Base-by-base conservation (phyloP, 495 filamentous ascomycete species). In the Lentithecium fluviatile region DNA sequence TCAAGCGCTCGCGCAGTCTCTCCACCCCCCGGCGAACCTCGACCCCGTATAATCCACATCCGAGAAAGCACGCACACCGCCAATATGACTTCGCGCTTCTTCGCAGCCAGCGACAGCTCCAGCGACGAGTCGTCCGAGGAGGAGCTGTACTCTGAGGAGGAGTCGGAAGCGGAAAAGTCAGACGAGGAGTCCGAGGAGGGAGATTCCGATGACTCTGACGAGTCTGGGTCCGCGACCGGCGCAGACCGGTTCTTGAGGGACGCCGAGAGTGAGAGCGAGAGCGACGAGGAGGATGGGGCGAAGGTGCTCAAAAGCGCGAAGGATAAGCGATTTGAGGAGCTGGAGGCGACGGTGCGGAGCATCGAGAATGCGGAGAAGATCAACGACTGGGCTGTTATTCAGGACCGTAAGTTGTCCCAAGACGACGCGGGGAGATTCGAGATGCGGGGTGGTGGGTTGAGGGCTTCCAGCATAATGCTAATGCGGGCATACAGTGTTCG, bases 291-390 rank as follows among this genome's bases (percentile, higher is more conserved):
- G 59, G 89, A 90, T 45, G 82, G 83, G 57, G 84, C 85, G 52
- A 92, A 89, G 52, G 77, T 95, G 59, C 86, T 91, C 55, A 97
- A 96, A 83, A 96, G 91, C 74, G 92, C 91, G 52, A 97, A 97
- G 78, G 92, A 97, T 76, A 99, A 99, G 81, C 83, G 94, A 40
- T 76, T 91, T 58, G 95, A 96, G 70, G 95, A 96, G 71, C 81
- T 99, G 58, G 95, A 97, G 75, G 83, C 84, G 45, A 95, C 85
- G 43, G 87, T 97, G 56, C 85, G 86, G 70, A 76, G 86, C 58
- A 97, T 97, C 62, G 92, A 96, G 66, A 99, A 99, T 79, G 91
- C 89, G 13, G 79, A 92, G 73, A 97, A 95, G 82, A 99, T 97
- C 69, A 89, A 87, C 71, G 95, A 99, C 75, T 99, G 94, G 94